Evolutionary conservation across 2,329 filamentous ascomycete genomes (phyloP).

Genomic region (Hypoxylon sp.): DNA sequence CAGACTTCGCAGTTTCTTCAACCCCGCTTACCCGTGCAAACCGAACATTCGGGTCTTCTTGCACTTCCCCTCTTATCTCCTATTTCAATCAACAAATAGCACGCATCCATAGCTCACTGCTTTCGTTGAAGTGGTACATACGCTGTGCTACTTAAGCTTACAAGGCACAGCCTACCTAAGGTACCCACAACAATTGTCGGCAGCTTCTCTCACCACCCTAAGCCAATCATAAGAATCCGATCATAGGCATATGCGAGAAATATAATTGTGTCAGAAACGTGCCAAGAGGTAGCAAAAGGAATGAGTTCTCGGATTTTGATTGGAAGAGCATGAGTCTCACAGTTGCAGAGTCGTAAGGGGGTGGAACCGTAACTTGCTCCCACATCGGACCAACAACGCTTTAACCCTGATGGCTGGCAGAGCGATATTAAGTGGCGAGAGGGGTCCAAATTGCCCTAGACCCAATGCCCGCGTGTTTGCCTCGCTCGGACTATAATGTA

Average conservation of each 20-base stretch:
- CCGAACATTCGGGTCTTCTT: not conserved
- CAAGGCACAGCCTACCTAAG: not conserved
- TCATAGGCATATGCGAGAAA: not conserved
- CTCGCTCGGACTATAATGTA: not conserved
- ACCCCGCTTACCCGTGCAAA: not conserved
- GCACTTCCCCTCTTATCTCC: not conserved
- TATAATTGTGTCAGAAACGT: not conserved
- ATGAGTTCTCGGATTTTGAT: not conserved
- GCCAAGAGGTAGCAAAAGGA: slow-evolving; percentile 1
- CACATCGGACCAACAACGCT: not conserved
- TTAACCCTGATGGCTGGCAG: not conserved
- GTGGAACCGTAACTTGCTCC: not conserved
- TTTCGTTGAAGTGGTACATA: not conserved
- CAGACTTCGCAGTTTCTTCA: slow-evolving; percentile 1
- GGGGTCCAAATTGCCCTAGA: not conserved
- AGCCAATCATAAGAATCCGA: not conserved
- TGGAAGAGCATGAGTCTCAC: not conserved
- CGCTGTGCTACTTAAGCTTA: slow-evolving; percentile 1
- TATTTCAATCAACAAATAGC: not conserved
- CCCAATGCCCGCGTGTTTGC: not conserved
- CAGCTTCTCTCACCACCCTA: not conserved
- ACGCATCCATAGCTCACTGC: not conserved
- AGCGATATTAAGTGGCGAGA: not conserved
- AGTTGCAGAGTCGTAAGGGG: not conserved
- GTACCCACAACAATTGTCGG: not conserved